Base-by-base conservation (phyloP, 2,329 filamentous ascomycete species). In the Colletotrichum ledebouriae region DNA sequence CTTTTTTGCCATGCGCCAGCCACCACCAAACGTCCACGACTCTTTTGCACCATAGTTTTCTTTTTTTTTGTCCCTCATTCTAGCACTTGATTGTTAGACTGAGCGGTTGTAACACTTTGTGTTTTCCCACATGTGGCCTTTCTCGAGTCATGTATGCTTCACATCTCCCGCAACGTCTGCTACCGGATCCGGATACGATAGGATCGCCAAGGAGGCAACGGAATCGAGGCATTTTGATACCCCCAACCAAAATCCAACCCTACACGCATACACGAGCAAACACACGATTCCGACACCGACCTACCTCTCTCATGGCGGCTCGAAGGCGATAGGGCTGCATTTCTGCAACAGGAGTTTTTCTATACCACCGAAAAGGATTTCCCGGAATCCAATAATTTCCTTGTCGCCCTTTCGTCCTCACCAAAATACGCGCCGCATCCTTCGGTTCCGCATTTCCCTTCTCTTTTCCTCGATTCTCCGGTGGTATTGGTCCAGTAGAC, bases 221-320 rank as follows among this genome's bases (percentile, higher is more conserved):
- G 67, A 66, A 70, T 67, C 59, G 70, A 70, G 70, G 56, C 63
- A 65, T 68, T 63, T 70, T 70, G 67, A 70, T 70, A 70, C 70
- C 70, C 65, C 67, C 67, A 69, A 69, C 50, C 67, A 53, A 69
- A 66, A 69, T 61, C 63, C 67, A 69, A 69, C 42, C 63, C 67
- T 53, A 50, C 29, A 62, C 50, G 52, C 57, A 61, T 69, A 66
- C 63, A 69, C 65, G 65, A 65, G 65, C 61, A 65, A 53, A 50
- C 55, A 58, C 55, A 62, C 67, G 67, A 61, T 67, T 67, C 63
- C 55, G 58, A 69, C 33, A 67, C 29, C 67, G 62, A 69, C 63
- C 29, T 13, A 56, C 22, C 59, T 67, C 56, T 61, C 56, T 22
- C 52, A 58, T 47, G 47, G 12, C 50, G 67, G 52, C 67, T 46